Evolutionary conservation across 176 grass and related monocot genomes (phyloP).

Genomic region (Juncus effusus): DNA sequence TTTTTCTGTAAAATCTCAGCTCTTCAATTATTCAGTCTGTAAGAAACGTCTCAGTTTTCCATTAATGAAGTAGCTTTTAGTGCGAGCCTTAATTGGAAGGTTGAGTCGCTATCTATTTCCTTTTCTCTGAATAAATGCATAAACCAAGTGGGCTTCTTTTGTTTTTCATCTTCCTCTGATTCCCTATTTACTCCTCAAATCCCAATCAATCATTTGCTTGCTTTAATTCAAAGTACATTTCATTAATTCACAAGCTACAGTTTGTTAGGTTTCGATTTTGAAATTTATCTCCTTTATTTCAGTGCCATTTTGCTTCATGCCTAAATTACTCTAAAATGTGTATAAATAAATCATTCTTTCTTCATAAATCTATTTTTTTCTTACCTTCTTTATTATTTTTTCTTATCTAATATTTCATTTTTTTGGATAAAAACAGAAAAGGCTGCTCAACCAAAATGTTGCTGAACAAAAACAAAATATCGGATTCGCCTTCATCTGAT

Average conservation of each 20-base stretch:
- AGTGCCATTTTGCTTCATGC: neutral
- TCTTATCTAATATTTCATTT: neutral
- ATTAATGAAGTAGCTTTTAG: neutral
- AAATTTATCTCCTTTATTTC: neutral
- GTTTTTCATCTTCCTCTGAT: neutral
- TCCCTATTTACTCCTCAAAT: neutral
- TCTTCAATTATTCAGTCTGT: neutral
- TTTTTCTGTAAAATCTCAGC: neutral
- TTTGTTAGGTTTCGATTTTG: neutral
- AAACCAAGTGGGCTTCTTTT: neutral
- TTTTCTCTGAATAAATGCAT: slow-evolving; percentile 6
- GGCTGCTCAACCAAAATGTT: slow-evolving; percentile 5
- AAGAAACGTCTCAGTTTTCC: slow-evolving; percentile 6
- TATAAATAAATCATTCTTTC: neutral
- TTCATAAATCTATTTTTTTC: slow-evolving; percentile 5
- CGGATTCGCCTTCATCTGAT: slow-evolving; percentile 36
- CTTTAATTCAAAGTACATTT: slow-evolving; percentile 6
- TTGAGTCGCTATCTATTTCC: neutral
- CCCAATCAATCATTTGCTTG: slow-evolving; percentile 21
- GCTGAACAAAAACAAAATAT: slow-evolving; percentile 42
- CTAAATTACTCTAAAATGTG: slow-evolving; percentile 5
- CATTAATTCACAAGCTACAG: neutral
- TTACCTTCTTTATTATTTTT: neutral
- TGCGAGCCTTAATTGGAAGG: neutral
- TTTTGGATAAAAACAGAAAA: slow-evolving; percentile 17